Percentiles rank a stretch among this genome's conserved stretches.
phyloP scores from a whole-genome alignment of 495 filamentous ascomycete species.

The Hypoxylon subgilvum region DNA sequence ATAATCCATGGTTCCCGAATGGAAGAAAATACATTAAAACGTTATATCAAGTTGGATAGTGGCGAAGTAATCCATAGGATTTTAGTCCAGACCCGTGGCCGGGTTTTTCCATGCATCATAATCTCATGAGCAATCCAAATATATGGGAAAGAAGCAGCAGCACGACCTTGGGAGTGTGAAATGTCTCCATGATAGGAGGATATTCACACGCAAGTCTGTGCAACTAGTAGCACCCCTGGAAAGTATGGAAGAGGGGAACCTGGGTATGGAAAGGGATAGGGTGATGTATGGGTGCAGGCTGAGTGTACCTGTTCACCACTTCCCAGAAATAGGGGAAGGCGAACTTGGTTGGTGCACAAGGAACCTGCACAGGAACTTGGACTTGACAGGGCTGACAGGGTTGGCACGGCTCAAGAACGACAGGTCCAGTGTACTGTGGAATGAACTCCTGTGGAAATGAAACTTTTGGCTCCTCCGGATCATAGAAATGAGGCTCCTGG shows the following conservation, averaged over 20 bases:
- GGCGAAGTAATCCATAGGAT: conserved; percentile 25
- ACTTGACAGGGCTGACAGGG: conserved; percentile 39
- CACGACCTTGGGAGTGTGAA: conserved; percentile 22
- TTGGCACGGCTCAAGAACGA: conserved; percentile 32
- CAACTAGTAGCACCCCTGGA: conserved; percentile 58
- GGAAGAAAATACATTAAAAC: conserved; percentile 29
- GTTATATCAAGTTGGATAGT: conserved; percentile 35
- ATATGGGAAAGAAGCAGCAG: conserved; percentile 29
- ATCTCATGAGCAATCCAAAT: conserved; percentile 18
- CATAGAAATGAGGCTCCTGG: conserved; percentile 51
- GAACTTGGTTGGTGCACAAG: conserved; percentile 48
- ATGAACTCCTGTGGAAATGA: conserved; percentile 51
- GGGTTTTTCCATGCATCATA: conserved; percentile 22
- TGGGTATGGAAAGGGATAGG: conserved; percentile 56
- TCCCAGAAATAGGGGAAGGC: conserved; percentile 53
- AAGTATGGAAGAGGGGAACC: conserved; percentile 51
- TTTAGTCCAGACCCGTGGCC: conserved; percentile 12
- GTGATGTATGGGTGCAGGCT: conserved; percentile 48
- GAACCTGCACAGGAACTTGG: conserved; percentile 39
- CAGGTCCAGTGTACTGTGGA: conserved; percentile 42
- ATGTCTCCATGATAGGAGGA: conserved; percentile 5
- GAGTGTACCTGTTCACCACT: conserved; percentile 49
- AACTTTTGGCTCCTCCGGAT: conserved; percentile 47
- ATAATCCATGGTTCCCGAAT: conserved; percentile 22
- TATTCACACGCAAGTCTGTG: conserved; percentile 28